Conservation (phyloP, 1,284 basidiomycete species). For the Ceratorhiza oryzae-sativae region DNA sequence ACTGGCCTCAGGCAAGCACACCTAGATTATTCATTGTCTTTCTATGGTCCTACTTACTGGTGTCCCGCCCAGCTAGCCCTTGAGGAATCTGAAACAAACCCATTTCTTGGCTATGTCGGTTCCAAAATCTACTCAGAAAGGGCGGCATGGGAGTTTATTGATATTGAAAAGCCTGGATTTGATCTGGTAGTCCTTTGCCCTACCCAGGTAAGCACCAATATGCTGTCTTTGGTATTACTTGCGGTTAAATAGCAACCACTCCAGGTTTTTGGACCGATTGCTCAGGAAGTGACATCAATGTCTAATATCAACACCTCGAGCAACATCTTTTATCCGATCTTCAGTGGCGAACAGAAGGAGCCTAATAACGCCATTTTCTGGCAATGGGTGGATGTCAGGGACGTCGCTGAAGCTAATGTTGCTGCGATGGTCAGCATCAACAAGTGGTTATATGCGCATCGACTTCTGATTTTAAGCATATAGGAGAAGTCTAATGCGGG, state of each 20-base stretch:
- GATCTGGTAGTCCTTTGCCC: conserved; percentile 41
- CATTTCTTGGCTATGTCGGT: conserved; percentile 45
- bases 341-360: conserved; percentile 30
- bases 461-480: too few species aligned
- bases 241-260: neutral
- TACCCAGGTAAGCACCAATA: conserved; percentile 36
- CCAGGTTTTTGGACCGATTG: conserved; percentile 35
- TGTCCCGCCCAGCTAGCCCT: conserved; percentile 9
- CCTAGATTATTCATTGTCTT: conserved; percentile 47
- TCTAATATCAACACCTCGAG: conserved; percentile 19
- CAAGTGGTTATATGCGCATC: neutral
- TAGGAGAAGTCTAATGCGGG: conserved; percentile 33
- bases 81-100: conserved; percentile 29
- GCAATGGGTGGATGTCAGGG: conserved; percentile 38
- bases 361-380: neutral
- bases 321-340: conserved; percentile 30
- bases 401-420: conserved; percentile 24
- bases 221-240: too few species aligned
- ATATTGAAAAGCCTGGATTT: conserved; percentile 41
- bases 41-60: conserved; percentile 46
- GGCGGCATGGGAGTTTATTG: conserved; percentile 43
- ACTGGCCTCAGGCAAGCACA: conserved; percentile 48
- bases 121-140: conserved; percentile 48
- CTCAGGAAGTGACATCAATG: conserved; percentile 33
- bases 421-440: conserved; percentile 9